Evolutionary conservation across 2,329 filamentous ascomycete species (phyloP).

Genomic region (Ceratocystis papillata): DNA sequence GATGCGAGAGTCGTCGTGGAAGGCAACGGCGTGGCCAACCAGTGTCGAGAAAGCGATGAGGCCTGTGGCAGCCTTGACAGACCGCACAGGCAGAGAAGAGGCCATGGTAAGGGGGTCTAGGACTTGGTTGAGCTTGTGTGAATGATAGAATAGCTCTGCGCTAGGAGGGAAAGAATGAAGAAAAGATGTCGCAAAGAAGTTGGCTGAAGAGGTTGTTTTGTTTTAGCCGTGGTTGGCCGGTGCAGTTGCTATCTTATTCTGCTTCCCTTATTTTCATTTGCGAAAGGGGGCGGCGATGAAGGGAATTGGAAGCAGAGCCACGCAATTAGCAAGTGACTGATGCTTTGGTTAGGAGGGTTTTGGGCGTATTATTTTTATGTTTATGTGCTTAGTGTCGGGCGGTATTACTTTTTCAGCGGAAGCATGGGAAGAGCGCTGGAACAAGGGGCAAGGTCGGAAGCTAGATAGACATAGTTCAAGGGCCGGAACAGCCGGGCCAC

Average conservation of each 20-base stretch:
- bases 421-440: background rate
- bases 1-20: constrained; percentile 23
- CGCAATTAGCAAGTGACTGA: background rate
- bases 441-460: constrained; percentile 1
- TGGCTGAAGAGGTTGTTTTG: background rate
- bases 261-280: background rate
- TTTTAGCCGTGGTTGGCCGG: background rate
- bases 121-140: background rate
- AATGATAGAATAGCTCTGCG: too few species aligned
- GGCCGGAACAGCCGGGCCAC: constrained; percentile 1
- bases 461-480: constrained; percentile 3
- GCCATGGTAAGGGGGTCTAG: background rate
- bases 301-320: background rate
- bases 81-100: background rate
- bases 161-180: background rate
- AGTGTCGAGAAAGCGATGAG: constrained; percentile 22
- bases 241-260: background rate
- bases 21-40: constrained; percentile 12
- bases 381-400: background rate
- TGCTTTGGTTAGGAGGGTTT: background rate
- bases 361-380: too few species aligned
- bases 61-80: constrained; percentile 14
- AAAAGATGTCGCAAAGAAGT: background rate
- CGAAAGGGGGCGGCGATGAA: background rate
- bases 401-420: background rate